Evolutionary conservation across 176 grass and related monocot species (phyloP).

Genomic region (Carex kokanica): DNA sequence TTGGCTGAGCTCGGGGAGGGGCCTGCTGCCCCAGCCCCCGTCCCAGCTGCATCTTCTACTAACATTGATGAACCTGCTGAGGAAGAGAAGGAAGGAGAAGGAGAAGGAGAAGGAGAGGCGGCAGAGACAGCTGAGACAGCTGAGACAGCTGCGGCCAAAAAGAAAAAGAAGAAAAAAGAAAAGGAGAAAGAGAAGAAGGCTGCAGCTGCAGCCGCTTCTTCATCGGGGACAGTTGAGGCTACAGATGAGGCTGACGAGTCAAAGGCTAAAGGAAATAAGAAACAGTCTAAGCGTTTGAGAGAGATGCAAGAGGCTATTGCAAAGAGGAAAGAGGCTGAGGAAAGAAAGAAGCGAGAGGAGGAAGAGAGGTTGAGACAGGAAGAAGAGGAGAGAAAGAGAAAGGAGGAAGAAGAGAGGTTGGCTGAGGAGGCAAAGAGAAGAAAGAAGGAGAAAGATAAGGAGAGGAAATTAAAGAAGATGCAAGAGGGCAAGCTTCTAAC

Average conservation of each 20-base stretch:
- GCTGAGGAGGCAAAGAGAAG: conserved; percentile 78
- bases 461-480: conserved; percentile 83
- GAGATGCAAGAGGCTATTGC: conserved; percentile 87
- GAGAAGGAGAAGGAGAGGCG: too few relatives aligned
- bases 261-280: conserved; percentile 83
- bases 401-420: conserved; percentile 68
- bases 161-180: conserved; percentile 98
- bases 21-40: not conserved
- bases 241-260: conserved; percentile 49
- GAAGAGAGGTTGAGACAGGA: conserved; percentile 72
- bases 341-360: conserved; percentile 69
- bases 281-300: conserved; percentile 62
- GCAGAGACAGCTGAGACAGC: conserved; percentile 38
- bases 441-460: conserved; percentile 85
- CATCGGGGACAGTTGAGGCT: conserved; percentile 38
- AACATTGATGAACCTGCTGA: conserved; percentile 9
- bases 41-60: not conserved
- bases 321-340: conserved; percentile 68
- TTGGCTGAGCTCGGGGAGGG: conserved; percentile 46
- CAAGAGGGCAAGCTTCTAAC: conserved; percentile 84
- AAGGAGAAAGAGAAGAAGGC: conserved; percentile 95
- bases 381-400: conserved; percentile 60
- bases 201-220: conserved; percentile 43
- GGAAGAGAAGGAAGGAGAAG: conserved; percentile 66
- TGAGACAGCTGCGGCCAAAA: conserved; percentile 55